Percentiles rank a stretch among this genome's conserved stretches.
phyloP scores from a whole-genome alignment of 2,329 filamentous ascomycete species.

The Phaeomoniella chlamydospora region DNA sequence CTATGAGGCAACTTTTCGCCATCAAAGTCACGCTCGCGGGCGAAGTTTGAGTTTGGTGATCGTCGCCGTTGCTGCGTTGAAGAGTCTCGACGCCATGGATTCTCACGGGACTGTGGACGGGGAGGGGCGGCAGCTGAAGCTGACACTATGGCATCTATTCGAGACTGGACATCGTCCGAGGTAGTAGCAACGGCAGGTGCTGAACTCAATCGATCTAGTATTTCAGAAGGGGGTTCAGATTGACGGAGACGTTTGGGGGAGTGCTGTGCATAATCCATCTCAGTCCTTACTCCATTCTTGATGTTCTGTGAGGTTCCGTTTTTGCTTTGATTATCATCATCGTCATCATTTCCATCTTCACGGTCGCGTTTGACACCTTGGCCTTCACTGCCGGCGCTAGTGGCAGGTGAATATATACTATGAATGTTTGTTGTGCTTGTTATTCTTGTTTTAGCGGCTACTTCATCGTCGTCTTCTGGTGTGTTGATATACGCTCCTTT shows the following conservation, averaged over 20 bases:
- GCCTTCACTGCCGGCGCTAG: conserved; percentile 14
- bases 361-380: conserved; percentile 24
- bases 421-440: conserved; percentile 5
- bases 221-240: conserved; percentile 6
- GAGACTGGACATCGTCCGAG: conserved; percentile 18
- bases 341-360: conserved; percentile 11
- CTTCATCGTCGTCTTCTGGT: conserved; percentile 16
- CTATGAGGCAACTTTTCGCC: conserved; percentile 2
- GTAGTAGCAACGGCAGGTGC: conserved; percentile 4
- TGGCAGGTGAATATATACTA: conserved; percentile 6
- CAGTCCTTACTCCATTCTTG: no score
- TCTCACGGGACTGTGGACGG: not conserved
- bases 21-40: not conserved
- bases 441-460: conserved; percentile 21
- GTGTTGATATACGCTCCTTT: conserved; percentile 23
- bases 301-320: no score
- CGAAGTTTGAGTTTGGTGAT: conserved; percentile 2
- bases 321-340: conserved; percentile 8
- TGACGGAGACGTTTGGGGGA: not conserved
- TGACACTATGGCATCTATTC: conserved; percentile 20
- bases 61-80: conserved; percentile 11
- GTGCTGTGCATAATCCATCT: conserved; percentile 7
- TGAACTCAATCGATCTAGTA: conserved; percentile 3
- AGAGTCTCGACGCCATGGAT: not conserved
- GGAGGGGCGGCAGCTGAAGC: conserved; percentile 1